Conservation (phyloP, 305 asterid species). For the Fraxinus ornus region DNA sequence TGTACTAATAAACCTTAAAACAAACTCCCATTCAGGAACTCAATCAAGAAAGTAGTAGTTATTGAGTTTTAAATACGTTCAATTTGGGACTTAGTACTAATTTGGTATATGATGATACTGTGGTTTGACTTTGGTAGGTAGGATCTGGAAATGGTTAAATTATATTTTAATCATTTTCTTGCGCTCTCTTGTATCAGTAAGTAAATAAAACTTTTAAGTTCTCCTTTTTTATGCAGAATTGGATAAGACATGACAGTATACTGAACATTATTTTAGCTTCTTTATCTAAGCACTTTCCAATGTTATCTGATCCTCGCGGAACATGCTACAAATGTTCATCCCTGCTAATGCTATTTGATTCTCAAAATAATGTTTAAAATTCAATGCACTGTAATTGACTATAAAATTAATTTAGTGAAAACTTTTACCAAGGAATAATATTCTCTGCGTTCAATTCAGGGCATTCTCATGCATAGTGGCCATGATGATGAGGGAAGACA, state of each 20-base stretch:
- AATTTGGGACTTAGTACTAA: background rate
- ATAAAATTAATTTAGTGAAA: background rate
- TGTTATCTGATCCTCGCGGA: background rate
- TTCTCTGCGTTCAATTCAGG: conserved; percentile 40
- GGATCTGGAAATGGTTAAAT: background rate
- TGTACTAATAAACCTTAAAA: background rate
- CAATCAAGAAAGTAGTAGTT: background rate
- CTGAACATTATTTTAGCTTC: background rate
- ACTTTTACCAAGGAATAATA: background rate
- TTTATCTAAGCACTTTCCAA: background rate
- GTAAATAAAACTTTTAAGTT: background rate
- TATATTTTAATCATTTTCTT: background rate
- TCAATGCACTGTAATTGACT: background rate
- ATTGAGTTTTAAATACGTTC: background rate
- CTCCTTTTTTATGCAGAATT: too few relatives aligned
- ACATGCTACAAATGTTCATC: background rate
- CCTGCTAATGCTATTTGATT: background rate
- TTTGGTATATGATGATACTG: background rate
- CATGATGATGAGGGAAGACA: conserved; percentile 39
- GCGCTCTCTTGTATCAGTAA: background rate
- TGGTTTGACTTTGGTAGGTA: background rate
- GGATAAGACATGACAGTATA: too few relatives aligned
- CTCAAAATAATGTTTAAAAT: background rate
- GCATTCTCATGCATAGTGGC: conserved; percentile 59
- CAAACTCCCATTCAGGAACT: background rate